Evolutionary conservation across 2,329 filamentous ascomycete species (phyloP).

Genomic region (Fusarium sp.): DNA sequence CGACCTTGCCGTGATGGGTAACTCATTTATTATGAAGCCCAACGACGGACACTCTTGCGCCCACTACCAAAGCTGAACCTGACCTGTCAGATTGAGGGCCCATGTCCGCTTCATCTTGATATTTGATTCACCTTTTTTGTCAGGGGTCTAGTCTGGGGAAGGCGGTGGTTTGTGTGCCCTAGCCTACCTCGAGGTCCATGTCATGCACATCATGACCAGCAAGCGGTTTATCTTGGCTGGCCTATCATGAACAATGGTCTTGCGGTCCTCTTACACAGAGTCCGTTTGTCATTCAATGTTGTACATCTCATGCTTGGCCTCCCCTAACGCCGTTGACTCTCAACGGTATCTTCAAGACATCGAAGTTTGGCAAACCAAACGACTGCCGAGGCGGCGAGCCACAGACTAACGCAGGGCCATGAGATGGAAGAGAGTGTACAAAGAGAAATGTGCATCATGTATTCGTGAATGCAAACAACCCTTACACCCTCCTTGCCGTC

Average conservation of each 20-base stretch:
- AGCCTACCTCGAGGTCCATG: constrained; percentile 11
- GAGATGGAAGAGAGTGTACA: constrained; percentile 1
- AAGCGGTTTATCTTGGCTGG: background rate
- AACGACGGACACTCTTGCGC: constrained; percentile 29
- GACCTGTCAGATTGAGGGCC: constrained; percentile 30
- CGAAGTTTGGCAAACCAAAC: constrained; percentile 64
- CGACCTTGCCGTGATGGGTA: constrained; percentile 41
- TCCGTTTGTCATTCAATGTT: constrained; percentile 40
- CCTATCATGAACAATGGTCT: background rate
- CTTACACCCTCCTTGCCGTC: too few species aligned
- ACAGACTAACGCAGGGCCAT: constrained; percentile 68
- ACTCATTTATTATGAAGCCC: constrained; percentile 40
- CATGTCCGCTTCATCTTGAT: constrained; percentile 18
- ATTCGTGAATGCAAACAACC: constrained; percentile 1
- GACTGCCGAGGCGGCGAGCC: constrained; percentile 74
- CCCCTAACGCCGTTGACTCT: constrained; percentile 16
- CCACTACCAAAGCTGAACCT: constrained; percentile 20
- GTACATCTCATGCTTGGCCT: constrained; percentile 6
- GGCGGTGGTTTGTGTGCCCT: constrained; percentile 10
- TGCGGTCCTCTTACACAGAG: constrained; percentile 28
- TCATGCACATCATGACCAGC: constrained; percentile 21
- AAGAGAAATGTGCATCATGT: constrained; percentile 64
- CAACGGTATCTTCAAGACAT: constrained; percentile 44
- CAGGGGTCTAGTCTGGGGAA: constrained; percentile 38
- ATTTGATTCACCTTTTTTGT: constrained; percentile 20